phyloP scores from a whole-genome alignment of 116 monocot species.

The Posidonia oceanica region DNA sequence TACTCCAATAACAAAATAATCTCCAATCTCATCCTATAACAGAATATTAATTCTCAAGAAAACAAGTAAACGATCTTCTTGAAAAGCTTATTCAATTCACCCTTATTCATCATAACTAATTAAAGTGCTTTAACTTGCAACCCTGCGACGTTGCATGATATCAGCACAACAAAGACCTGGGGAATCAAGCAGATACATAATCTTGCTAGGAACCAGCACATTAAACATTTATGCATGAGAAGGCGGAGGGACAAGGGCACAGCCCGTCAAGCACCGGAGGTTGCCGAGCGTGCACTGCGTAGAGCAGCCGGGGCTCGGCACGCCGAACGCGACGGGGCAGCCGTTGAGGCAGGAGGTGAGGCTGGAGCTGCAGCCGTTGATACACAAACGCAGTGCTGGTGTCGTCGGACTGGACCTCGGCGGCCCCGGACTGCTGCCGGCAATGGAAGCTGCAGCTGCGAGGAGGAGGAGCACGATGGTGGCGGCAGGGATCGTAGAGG shows the following conservation, averaged over 20 bases:
- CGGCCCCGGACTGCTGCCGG: neutral
- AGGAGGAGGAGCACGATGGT: neutral
- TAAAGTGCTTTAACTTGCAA: no score
- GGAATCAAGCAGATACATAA: no score
- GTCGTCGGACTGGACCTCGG: neutral
- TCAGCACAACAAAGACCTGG: no score
- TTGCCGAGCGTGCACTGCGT: conserved; percentile 1
- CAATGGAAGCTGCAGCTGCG: neutral
- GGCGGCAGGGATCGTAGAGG: neutral
- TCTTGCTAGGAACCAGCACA: no score
- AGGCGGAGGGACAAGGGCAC: conserved; percentile 5
- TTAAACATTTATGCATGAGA: neutral
- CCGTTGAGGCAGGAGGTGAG: neutral
- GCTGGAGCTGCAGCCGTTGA: neutral
- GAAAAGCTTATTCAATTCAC: no score
- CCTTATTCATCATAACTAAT: no score
- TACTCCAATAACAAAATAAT: no score
- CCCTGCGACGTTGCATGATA: no score
- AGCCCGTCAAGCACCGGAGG: conserved; percentile 3
- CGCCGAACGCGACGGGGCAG: neutral
- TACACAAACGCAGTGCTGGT: neutral
- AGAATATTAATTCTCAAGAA: no score
- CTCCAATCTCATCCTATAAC: no score
- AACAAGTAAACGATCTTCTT: no score
- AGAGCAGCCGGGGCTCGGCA: neutral